These are phyloP conservation scores for Exobasidium cylindrosporum DNA, from an alignment of 1,284 basidiomycete species.

Conservation along the genomic window DNA sequence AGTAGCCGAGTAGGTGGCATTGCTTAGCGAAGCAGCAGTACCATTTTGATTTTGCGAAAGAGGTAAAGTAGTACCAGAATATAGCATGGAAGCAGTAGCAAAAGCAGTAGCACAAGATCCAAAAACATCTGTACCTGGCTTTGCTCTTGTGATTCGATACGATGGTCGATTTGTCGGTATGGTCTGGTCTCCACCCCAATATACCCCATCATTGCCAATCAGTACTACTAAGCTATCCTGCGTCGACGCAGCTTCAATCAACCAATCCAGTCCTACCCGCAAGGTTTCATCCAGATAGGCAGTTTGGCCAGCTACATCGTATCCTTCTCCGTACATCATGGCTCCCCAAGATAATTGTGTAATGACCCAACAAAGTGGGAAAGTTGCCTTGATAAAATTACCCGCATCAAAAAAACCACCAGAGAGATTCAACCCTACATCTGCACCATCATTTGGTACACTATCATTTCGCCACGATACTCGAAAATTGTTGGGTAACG, in stretches of 20 bases:
- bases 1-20: conserved; percentile 68
- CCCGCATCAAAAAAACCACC: conserved; percentile 89
- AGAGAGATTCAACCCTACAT: conserved; percentile 70
- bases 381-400: conserved; percentile 70
- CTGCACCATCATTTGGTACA: conserved; percentile 70
- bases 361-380: conserved; percentile 67
- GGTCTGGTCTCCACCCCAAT: conserved; percentile 80
- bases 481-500: conserved; percentile 67
- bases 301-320: conserved; percentile 77
- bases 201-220: conserved; percentile 68
- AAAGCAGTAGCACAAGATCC: conserved; percentile 80
- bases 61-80: conserved; percentile 62
- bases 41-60: conserved; percentile 22
- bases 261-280: conserved; percentile 85
- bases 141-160: conserved; percentile 72
- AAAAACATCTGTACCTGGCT: conserved; percentile 82
- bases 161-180: conserved; percentile 70
- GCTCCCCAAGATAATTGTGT: conserved; percentile 85
- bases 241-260: conserved; percentile 81
- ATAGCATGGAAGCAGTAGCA: conserved; percentile 76
- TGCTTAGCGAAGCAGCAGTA: conserved; percentile 65
- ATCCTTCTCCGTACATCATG: conserved; percentile 76
- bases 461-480: conserved; percentile 84
- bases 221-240: conserved; percentile 74
- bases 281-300: conserved; percentile 72